Evolutionary conservation across 345 rosid genomes (phyloP), one percentile per base, ranked within the genome.

Genomic region (Hibiscus trionum): DNA sequence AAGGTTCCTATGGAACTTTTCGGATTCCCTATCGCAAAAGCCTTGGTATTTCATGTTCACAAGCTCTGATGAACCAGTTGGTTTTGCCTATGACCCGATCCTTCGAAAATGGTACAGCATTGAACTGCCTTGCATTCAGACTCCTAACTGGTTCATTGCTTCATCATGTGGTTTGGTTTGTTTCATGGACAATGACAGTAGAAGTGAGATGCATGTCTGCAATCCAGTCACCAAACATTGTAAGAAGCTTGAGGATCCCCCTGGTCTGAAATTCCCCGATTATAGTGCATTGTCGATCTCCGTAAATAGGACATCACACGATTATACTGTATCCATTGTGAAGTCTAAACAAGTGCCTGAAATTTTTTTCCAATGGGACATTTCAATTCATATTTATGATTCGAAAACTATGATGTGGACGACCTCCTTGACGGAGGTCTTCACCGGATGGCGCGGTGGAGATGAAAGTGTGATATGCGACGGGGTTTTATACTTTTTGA

Each of bases 11-110:
- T 82, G 94, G 89, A 92, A 83, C 73, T 76, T 78, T 75, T 81
- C 98, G 0, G 85, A 69, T 61, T 81, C 77, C 14, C 75, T 75
- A 11, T 77, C 90, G 29, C 96, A 89, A 55, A 87, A 87, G 42
- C 98, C 99, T 24, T 96, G 99, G 99, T 95, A 96, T 77, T 96
- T 90, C 76, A 95, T 93, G 99, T 96, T 96, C 75, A 96, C 91
- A n/a, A 87, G 86, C 80, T 86, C 91, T 5, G 96, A 96, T 74
- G 97, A 92, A 17, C 97, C 98, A 4, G 78, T 82, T 24, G 98
- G 99, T 62, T 89, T 91, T 78, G 89, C 98, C 57, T 95, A 83
- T 78, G 99, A 95, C 79, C 97, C 93, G 8, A 46, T 81, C 73
- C 89, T 88, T 10, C 80, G 81, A 15, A 95, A 93, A 78, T 95